Percentiles rank a stretch among this genome's conserved stretches.
These are phyloP conservation scores for Coemansia erecta DNA, from an alignment of 192 early-diverging fungal species.

Conservation along the genomic window DNA sequence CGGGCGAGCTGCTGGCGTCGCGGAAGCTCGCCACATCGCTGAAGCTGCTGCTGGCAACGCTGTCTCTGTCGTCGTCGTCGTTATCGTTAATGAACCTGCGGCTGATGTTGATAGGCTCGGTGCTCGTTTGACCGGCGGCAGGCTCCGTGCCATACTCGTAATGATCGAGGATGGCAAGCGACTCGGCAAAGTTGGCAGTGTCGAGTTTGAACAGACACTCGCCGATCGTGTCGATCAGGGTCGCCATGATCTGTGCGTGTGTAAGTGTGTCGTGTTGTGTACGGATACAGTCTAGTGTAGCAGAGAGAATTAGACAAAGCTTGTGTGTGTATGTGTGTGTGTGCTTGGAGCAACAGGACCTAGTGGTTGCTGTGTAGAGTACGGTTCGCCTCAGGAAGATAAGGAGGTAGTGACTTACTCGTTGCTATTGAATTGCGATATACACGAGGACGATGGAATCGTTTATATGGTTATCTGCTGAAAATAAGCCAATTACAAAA, in stretches of 20 bases:
- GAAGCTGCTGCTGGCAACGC: slow-evolving; percentile 35
- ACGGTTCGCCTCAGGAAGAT: too few relatives aligned
- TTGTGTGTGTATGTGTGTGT: too few relatives aligned
- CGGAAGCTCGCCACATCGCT: slow-evolving; percentile 40
- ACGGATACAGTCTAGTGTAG: too few relatives aligned
- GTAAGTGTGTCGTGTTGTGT: not conserved
- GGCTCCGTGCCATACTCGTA: not conserved
- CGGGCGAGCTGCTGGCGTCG: slow-evolving; percentile 46
- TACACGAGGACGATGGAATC: too few relatives aligned
- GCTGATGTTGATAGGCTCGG: not conserved
- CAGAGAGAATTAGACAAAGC: too few relatives aligned
- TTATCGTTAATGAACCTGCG: not conserved
- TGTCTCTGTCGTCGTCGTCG: slow-evolving; percentile 6
- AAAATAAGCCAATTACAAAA: too few relatives aligned
- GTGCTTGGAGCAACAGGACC: too few relatives aligned
- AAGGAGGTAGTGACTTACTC: too few relatives aligned
- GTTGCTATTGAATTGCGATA: too few relatives aligned
- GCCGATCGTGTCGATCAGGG: slow-evolving; percentile 28
- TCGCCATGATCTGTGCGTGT: slow-evolving; percentile 8
- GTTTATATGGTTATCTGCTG: too few relatives aligned
- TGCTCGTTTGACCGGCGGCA: not conserved
- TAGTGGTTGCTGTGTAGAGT: too few relatives aligned
- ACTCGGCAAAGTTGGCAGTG: slow-evolving; percentile 31
- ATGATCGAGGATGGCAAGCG: slow-evolving; percentile 25
- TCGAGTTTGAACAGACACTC: slow-evolving; percentile 37